Evolutionary conservation across 192 early-diverging fungal species (phyloP), one percentile per base, ranked within the genome.

Genomic region (Dissophora ornata): DNA sequence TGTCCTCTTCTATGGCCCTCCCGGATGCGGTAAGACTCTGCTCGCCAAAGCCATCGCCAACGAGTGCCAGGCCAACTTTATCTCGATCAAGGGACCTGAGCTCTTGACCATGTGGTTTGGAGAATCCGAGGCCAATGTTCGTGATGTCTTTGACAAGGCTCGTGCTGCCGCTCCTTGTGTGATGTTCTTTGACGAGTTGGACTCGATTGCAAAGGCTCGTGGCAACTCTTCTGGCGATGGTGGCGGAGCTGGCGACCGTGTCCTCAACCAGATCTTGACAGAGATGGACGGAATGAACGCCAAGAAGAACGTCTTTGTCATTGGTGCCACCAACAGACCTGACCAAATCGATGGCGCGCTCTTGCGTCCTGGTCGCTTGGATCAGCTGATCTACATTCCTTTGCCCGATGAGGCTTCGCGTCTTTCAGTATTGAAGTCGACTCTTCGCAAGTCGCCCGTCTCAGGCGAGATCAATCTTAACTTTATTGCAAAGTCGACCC

Each of bases 211-310:
- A 79, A 97, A 97, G 85, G 90, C 96, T 21, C 95, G 97, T 81
- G 97, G 95, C 38, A 79, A 62, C 47, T 83, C 82, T 19, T 60
- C 59, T 1, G 97, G 97, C 53, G 96, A 82, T 67, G 81, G 42
- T 30, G 81, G 81, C 18, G 97, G 97, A 77, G 94, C 96, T 28
- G 94, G 96, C 48, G 97, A 98, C 75, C 95, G 97, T 84, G 97
- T 99, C 21, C 87, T 99, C 33, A 99, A 98, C 87, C 97, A 98
- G 87, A 95, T 99, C 64, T 84, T 99, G 67, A 98, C 97, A 13
- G 97, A 98, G 83, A 98, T 99, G 96, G 97, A 99, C 69, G 97
- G 97, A 71, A 99, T 99, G 97, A 97, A 97, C 73, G 95, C 95
- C 60, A 97, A 97, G 87, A 98, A 98, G 89, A 96, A 97, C 79